Evolutionary conservation across 2,329 filamentous ascomycete genomes (phyloP).

Genomic region (Chrysoporthe cubensis): DNA sequence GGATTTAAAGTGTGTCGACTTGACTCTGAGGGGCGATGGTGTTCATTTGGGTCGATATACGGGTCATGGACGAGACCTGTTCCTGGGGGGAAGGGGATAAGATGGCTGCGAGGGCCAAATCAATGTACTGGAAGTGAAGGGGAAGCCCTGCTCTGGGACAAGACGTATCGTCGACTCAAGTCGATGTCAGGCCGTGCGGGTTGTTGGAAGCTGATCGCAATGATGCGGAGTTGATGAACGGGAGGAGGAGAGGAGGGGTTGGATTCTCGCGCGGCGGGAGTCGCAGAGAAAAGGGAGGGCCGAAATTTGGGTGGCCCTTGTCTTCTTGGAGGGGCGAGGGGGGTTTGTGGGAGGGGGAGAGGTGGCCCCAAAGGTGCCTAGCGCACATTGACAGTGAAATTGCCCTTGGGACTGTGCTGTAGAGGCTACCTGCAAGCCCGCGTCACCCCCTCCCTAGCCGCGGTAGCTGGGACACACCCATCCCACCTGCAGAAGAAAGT

Average conservation of each 20-base stretch:
- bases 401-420: constrained; percentile 8
- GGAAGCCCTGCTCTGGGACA: constrained; percentile 36
- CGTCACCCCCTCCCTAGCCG: neutral
- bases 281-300: constrained; percentile 32
- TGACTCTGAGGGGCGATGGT: constrained; percentile 53
- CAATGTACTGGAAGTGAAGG: constrained; percentile 29
- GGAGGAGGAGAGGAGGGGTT: constrained; percentile 36
- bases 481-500: constrained; percentile 24
- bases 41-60: constrained; percentile 57
- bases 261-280: constrained; percentile 35
- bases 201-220: constrained; percentile 25
- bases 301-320: constrained; percentile 32
- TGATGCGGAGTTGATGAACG: constrained; percentile 34
- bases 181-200: constrained; percentile 2
- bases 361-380: constrained; percentile 7
- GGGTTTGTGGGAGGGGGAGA: constrained; percentile 18
- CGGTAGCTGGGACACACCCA: constrained; percentile 16
- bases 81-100: constrained; percentile 43
- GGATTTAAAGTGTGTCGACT: constrained; percentile 72
- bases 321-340: constrained; percentile 31
- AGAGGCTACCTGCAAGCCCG: neutral
- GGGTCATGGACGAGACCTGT: constrained; percentile 59
- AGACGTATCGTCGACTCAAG: constrained; percentile 19
- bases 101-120: constrained; percentile 39
- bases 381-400: constrained; percentile 12